Conservation (phyloP, 352 stramenopile species). For the Aphanomyces euteiches region DNA sequence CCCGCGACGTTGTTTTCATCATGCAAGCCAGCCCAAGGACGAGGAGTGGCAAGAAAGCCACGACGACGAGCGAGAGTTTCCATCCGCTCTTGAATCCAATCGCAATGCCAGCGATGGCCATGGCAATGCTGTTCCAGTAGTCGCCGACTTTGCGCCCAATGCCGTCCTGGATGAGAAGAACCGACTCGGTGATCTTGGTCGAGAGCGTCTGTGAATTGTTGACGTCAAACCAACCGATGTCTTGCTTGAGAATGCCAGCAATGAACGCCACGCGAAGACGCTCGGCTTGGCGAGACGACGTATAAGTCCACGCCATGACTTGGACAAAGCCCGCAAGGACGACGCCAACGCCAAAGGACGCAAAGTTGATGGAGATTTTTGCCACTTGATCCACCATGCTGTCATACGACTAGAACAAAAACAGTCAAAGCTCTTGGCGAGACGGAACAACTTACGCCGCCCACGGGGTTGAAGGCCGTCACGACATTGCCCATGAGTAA, state of each 20-base stretch:
- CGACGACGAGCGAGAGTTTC: slow-evolving; percentile 31
- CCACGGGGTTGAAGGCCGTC: slow-evolving; percentile 24
- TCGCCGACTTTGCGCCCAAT: slow-evolving; percentile 33
- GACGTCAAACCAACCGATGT: slow-evolving; percentile 36
- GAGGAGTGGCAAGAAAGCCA: slow-evolving; percentile 27
- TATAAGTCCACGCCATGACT: slow-evolving; percentile 46
- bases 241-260: slow-evolving; percentile 33
- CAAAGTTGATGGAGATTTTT: slow-evolving; percentile 50
- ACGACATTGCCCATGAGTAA: slow-evolving; percentile 30
- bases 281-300: slow-evolving; percentile 27
- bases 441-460: background rate
- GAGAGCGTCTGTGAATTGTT: slow-evolving; percentile 40
- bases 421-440: background rate
- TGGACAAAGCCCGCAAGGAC: slow-evolving; percentile 50
- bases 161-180: slow-evolving; percentile 31
- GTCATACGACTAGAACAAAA: slow-evolving; percentile 17
- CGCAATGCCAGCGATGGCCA: slow-evolving; percentile 22
- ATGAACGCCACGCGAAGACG: slow-evolving; percentile 27
- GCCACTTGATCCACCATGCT: slow-evolving; percentile 16
- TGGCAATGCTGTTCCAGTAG: slow-evolving; percentile 29
- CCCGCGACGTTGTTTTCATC: slow-evolving; percentile 25
- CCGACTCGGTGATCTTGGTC: slow-evolving; percentile 47
- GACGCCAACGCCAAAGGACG: slow-evolving; percentile 47
- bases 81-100: slow-evolving; percentile 31
- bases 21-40: slow-evolving; percentile 18